Conservation (phyloP, 371 early-diverging fungal species). For the Thermomucor indicae-seudaticae region DNA sequence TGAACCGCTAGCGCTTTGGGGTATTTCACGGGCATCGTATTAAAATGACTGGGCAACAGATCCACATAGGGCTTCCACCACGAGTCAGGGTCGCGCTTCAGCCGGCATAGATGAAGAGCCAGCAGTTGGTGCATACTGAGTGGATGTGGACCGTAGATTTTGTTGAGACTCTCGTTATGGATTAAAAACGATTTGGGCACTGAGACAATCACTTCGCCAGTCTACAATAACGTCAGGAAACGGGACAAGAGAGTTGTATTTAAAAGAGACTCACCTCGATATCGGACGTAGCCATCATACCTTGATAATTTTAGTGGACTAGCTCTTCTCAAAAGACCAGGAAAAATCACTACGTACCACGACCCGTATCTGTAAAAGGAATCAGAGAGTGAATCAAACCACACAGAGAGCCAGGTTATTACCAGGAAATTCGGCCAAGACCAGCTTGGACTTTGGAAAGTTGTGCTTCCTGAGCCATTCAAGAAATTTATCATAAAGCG, state of each 20-base stretch:
- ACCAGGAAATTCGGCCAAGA: constrained; percentile 55
- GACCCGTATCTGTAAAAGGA: constrained; percentile 45
- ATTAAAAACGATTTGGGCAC: constrained; percentile 53
- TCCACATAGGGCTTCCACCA: constrained; percentile 55
- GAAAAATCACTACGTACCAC: constrained; percentile 39
- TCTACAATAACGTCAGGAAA: constrained; percentile 12
- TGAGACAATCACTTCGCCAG: constrained; percentile 56
- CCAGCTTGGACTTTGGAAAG: constrained; percentile 53
- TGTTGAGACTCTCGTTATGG: constrained; percentile 31
- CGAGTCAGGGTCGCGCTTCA: constrained; percentile 35
- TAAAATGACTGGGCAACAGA: constrained; percentile 52
- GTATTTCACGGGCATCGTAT: constrained; percentile 60
- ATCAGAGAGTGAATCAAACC: constrained; percentile 1
- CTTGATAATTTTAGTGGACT: constrained; percentile 2
- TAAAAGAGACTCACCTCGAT: constrained; percentile 35
- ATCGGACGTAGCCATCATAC: constrained; percentile 61
- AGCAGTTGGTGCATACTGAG: constrained; percentile 50
- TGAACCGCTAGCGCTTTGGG: constrained; percentile 29
- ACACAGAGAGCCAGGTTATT: constrained; percentile 6
- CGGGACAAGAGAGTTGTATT: too few species aligned
- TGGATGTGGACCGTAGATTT: constrained; percentile 27
- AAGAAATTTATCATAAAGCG: constrained; percentile 44
- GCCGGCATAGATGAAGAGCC: constrained; percentile 43
- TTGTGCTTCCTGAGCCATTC: constrained; percentile 44
- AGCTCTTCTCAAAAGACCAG: not conserved